A percentile compares a stretch with the other conserved stretches of the same genome.
Evolutionary conservation across 495 filamentous ascomycete genomes (phyloP).

Genomic region (Hypoxylon perforatum): DNA sequence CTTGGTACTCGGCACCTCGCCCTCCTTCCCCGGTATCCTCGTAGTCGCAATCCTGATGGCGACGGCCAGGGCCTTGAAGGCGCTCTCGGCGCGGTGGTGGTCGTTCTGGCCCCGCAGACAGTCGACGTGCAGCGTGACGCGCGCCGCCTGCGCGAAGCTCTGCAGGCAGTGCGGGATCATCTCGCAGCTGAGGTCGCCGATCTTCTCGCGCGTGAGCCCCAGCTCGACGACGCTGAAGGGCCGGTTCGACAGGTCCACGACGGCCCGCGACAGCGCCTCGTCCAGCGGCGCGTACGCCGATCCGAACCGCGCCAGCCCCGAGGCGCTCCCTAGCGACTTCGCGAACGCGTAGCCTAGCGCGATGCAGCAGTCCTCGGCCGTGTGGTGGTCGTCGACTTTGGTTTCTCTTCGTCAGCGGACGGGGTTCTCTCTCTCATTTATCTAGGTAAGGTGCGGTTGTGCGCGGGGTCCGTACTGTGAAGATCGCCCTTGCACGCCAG

Average conservation of each 20-base stretch:
- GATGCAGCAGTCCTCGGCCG: slow-evolving; percentile 93
- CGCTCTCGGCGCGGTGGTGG: slow-evolving; percentile 95
- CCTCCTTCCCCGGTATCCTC: slow-evolving; percentile 78
- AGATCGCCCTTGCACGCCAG: slow-evolving; percentile 87
- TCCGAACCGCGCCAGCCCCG: slow-evolving; percentile 89
- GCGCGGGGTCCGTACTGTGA: slow-evolving; percentile 70
- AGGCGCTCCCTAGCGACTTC: slow-evolving; percentile 74
- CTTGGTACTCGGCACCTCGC: slow-evolving; percentile 95
- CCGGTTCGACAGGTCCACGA: slow-evolving; percentile 92
- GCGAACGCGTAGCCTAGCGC: slow-evolving; percentile 89
- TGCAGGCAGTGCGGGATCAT: slow-evolving; percentile 97
- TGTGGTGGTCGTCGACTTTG: slow-evolving; percentile 97
- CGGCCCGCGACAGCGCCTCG: slow-evolving; percentile 92
- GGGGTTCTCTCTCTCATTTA: slow-evolving; percentile 1
- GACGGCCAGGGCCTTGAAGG: slow-evolving; percentile 95
- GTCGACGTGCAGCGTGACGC: slow-evolving; percentile 94
- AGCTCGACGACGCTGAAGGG: slow-evolving; percentile 86
- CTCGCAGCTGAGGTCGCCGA: slow-evolving; percentile 91
- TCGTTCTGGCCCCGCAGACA: slow-evolving; percentile 90
- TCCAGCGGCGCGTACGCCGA: slow-evolving; percentile 91
- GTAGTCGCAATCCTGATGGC: slow-evolving; percentile 80
- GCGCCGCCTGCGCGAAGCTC: slow-evolving; percentile 90
- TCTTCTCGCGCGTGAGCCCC: slow-evolving; percentile 86
- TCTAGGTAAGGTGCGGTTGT: background rate
- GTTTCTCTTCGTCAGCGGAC: slow-evolving; percentile 17